A percentile compares a stretch with the other conserved stretches of the same genome.
These are phyloP conservation scores for Mrakia gelida DNA, from an alignment of 768 basidiomycete species.

Conservation along the genomic window DNA sequence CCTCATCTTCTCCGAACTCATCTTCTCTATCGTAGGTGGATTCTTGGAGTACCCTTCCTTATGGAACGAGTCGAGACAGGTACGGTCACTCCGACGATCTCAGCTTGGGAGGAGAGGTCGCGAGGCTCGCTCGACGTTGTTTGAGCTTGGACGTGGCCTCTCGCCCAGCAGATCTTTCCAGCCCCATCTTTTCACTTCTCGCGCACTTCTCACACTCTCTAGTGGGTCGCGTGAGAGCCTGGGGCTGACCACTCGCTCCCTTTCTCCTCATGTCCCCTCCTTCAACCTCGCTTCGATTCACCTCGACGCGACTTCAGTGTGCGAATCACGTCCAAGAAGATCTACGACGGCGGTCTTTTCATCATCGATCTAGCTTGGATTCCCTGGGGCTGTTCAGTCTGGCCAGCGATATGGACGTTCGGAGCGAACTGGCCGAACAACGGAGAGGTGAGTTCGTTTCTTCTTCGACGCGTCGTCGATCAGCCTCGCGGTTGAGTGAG, in stretches of 20 bases:
- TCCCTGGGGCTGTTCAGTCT: conserved; percentile 13
- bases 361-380: conserved; percentile 8
- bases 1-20: neutral
- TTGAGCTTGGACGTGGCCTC: neutral
- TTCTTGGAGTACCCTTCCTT: conserved; percentile 9
- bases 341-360: conserved; percentile 14
- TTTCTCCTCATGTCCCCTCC: no score
- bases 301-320: neutral
- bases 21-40: neutral
- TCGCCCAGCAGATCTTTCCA: neutral
- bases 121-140: neutral
- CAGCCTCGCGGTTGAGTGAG: neutral
- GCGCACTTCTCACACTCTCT: neutral
- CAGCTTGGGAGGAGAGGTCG: neutral
- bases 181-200: neutral
- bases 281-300: no score
- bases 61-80: conserved; percentile 17
- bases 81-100: neutral
- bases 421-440: conserved; percentile 7
- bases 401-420: neutral
- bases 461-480: neutral
- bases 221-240: no score
- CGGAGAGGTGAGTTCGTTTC: neutral
- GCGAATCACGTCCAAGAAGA: conserved; percentile 14
- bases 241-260: no score